Evolutionary conservation across 768 basidiomycete species (phyloP), one percentile per base, ranked within the genome.

Genomic region (Rhodocollybia butyracea): DNA sequence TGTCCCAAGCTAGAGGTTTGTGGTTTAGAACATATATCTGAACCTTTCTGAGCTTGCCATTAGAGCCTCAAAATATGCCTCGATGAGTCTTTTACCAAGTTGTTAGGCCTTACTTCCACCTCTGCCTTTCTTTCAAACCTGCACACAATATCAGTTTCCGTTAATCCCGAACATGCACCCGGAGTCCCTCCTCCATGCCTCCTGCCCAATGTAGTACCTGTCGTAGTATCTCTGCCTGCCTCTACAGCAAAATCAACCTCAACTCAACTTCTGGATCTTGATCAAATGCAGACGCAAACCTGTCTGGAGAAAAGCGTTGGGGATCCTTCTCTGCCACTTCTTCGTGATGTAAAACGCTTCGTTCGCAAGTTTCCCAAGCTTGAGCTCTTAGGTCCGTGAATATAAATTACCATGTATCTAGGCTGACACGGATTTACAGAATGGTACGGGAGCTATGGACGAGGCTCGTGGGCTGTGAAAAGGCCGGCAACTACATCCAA

Each of bases 321-420:
- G 1, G 73, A 75, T 56, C 64, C 70, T n/a, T 68, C 68, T 15
- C 64, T 75, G 57, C 73, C 73, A 5, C 66, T 64, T 17, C 51
- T 69, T 19, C 64, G 73, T 47, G 73, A 75, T 51, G 62, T 75
- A 45, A 73, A 71, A 56, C 65, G 71, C 29, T 70, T 75, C 57
- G 68, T 68, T 40, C 66, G 71, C 46, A 69, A 69, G 48, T 73
- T 67, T 54, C 64, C 70, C n/a, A 64, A 60, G 54, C 55, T 75
- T n/a, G 58, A 60, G 24, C 39, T 61, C 31, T 51, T 74, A 43
- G 68, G 71, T 71, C 57, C 19, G 64, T 59, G 12, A 19, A 13
- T 30, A 17, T 3, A 5, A 32, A 8, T 29, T 0, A 54, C 24
- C 32, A n/a, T 47, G 36, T 47, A 32, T 27, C 40, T 10, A 24